Conservation (phyloP, 495 filamentous ascomycete species). For the Thozetella sp. region DNA sequence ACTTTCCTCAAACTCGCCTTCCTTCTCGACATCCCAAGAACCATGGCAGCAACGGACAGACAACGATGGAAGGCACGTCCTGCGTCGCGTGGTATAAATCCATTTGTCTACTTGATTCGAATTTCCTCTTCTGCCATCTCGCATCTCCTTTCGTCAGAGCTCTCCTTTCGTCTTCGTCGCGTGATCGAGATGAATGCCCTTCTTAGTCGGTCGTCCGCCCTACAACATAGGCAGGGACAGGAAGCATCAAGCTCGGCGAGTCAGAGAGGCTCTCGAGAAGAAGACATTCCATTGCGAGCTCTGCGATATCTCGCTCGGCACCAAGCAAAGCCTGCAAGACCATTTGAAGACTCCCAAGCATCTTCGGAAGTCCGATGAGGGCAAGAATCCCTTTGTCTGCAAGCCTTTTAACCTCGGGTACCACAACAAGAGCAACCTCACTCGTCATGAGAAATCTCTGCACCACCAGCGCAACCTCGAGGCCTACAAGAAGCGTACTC, state of each 20-base stretch:
- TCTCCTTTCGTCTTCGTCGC: too few relatives aligned
- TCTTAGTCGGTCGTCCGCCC: too few relatives aligned
- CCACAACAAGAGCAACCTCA: neutral
- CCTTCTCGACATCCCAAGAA: constrained; percentile 13
- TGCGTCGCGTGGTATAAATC: too few relatives aligned
- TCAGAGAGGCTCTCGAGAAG: neutral
- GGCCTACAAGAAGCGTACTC: neutral
- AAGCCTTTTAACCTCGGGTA: neutral
- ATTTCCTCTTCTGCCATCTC: too few relatives aligned
- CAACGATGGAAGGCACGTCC: too few relatives aligned
- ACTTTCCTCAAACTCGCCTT: neutral
- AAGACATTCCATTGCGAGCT: too few relatives aligned
- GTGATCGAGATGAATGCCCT: too few relatives aligned
- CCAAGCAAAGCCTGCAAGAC: neutral
- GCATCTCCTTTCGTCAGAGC: too few relatives aligned
- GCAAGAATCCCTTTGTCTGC: neutral
- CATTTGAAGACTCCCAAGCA: neutral
- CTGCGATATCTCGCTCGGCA: neutral
- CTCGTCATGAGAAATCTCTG: neutral
- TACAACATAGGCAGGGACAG: neutral
- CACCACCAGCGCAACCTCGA: neutral
- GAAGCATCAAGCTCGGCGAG: neutral
- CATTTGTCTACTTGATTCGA: too few relatives aligned
- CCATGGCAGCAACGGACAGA: too few relatives aligned
- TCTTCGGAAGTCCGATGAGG: neutral